These are phyloP conservation scores for Linnemannia elongata DNA, from an alignment of 192 early-diverging fungal species.

Conservation along the genomic window DNA sequence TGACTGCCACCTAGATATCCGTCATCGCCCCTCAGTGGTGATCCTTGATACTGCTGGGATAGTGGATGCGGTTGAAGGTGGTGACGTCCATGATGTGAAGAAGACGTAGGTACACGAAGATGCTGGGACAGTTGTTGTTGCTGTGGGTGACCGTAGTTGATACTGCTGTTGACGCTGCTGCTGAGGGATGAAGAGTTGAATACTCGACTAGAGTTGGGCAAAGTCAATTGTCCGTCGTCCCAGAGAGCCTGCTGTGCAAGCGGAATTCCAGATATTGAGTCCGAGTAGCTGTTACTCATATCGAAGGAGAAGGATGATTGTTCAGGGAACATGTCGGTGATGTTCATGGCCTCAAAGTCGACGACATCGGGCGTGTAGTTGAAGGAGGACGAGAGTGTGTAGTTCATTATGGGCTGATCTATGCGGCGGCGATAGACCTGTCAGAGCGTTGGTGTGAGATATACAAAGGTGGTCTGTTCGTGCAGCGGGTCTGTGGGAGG, in stretches of 20 bases:
- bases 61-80: slow-evolving; percentile 21
- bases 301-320: slow-evolving; percentile 46
- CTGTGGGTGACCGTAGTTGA: slow-evolving; percentile 19
- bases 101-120: slow-evolving; percentile 28
- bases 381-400: slow-evolving; percentile 38
- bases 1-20: slow-evolving; percentile 14
- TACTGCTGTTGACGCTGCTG: slow-evolving; percentile 51
- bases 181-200: slow-evolving; percentile 29
- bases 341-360: slow-evolving; percentile 55
- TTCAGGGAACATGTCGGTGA: slow-evolving; percentile 54
- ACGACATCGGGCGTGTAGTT: slow-evolving; percentile 47
- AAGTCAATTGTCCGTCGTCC: slow-evolving; percentile 48
- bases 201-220: slow-evolving; percentile 33
- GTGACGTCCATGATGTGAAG: slow-evolving; percentile 16
- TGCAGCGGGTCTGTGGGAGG: neutral
- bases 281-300: slow-evolving; percentile 43
- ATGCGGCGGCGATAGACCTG: neutral
- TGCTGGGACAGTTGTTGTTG: slow-evolving; percentile 17
- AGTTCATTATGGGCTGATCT: slow-evolving; percentile 10
- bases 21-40: slow-evolving; percentile 25
- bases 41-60: slow-evolving; percentile 25
- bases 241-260: slow-evolving; percentile 48
- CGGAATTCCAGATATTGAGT: slow-evolving; percentile 50
- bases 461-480: neutral
- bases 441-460: neutral